A percentile compares a stretch with the other conserved stretches of the same genome.
Conservation (phyloP, 805 yeast genomes). For the Huiozyma sinensis region DNA sequence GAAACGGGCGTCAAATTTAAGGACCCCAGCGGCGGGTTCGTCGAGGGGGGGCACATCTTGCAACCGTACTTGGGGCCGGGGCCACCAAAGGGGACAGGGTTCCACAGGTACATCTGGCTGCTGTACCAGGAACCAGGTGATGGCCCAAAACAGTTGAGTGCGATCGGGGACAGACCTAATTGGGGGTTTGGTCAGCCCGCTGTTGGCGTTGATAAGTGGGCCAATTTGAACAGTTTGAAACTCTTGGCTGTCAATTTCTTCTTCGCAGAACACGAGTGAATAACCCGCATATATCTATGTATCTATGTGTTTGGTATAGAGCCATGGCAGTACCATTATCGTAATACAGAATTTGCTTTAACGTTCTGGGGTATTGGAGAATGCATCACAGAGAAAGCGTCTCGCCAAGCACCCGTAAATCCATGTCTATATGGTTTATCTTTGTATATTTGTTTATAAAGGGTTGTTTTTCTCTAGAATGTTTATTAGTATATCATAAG, state of each 20-base stretch:
- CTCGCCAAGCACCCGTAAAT: neutral
- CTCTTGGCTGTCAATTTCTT: constrained; percentile 76
- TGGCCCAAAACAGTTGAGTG: constrained; percentile 12
- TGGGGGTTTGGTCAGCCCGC: constrained; percentile 88
- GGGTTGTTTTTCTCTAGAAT: neutral
- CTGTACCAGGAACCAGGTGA: constrained; percentile 53
- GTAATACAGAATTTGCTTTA: too few species aligned
- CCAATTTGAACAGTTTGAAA: constrained; percentile 46
- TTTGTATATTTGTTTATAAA: neutral
- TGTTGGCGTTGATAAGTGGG: constrained; percentile 68
- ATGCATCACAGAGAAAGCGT: too few species aligned
- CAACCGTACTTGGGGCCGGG: constrained; percentile 70
- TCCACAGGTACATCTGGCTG: constrained; percentile 76
- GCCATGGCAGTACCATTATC: too few species aligned
- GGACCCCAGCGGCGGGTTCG: constrained; percentile 4
- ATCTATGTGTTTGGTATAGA: neutral
- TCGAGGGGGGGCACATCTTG: constrained; percentile 32
- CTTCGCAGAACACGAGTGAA: constrained; percentile 49
- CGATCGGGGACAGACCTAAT: constrained; percentile 22
- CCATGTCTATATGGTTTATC: constrained; percentile 1
- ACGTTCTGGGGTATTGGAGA: neutral
- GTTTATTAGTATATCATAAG: neutral
- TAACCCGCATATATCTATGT: neutral
- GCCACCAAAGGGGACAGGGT: constrained; percentile 81
- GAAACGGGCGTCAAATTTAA: constrained; percentile 33